phyloP scores from a whole-genome alignment of 257 asterid genomes.

The Hygrophila difformis region DNA sequence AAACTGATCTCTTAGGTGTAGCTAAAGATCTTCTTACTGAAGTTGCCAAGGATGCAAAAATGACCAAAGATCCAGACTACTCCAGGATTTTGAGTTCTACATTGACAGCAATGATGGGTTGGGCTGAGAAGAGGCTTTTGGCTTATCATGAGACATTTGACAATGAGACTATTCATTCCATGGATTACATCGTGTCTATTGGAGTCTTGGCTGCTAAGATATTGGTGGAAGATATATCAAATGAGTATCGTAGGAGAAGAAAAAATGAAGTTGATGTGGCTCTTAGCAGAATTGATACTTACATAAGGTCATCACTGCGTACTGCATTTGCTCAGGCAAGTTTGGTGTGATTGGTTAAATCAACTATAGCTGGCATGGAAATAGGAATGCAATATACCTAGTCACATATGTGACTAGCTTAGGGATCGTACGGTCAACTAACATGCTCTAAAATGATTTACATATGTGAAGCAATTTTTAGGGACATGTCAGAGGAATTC shows the following conservation, averaged over 20 bases:
- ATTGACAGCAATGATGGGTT: conserved; percentile 85
- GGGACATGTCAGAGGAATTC: not conserved
- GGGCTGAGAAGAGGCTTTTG: conserved; percentile 97
- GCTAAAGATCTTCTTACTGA: conserved; percentile 80
- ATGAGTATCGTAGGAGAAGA: conserved; percentile 85
- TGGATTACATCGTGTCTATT: conserved; percentile 80
- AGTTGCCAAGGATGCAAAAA: conserved; percentile 86
- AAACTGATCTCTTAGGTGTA: conserved; percentile 63
- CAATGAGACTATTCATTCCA: conserved; percentile 60
- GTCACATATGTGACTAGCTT: not conserved
- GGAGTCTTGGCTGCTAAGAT: conserved; percentile 85
- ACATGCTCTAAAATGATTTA: not conserved
- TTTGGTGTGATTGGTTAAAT: conserved; percentile 17
- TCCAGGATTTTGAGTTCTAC: conserved; percentile 76
- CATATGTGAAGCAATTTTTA: not conserved
- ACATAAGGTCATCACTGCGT: conserved; percentile 92
- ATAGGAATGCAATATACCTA: not conserved
- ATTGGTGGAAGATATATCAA: conserved; percentile 92
- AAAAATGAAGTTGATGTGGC: conserved; percentile 88
- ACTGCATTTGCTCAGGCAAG: conserved; percentile 99
- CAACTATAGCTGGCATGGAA: conserved; percentile 12
- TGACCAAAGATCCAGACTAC: conserved; percentile 64
- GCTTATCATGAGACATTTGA: conserved; percentile 96
- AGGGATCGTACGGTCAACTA: not conserved
- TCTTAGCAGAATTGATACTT: conserved; percentile 89